phyloP scores from a whole-genome alignment of 345 rosid genomes.

The Arabidopsis suecica region DNA sequence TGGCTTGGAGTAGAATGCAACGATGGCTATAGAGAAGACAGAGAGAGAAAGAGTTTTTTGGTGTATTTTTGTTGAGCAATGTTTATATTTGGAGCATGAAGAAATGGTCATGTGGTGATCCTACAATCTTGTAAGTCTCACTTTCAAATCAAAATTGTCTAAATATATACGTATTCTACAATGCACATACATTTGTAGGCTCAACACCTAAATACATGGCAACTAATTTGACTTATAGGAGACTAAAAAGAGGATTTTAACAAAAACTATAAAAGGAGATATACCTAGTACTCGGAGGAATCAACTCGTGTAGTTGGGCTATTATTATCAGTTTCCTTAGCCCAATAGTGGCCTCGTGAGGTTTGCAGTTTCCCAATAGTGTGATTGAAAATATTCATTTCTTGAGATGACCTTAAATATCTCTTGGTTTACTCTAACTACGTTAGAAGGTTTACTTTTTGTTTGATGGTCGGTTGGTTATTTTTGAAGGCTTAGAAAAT shows the following conservation, averaged over 20 bases:
- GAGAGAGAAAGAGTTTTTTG: constrained; percentile 15
- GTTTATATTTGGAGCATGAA: constrained; percentile 46
- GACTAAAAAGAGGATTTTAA: background rate
- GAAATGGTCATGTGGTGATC: constrained; percentile 86
- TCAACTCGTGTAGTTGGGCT: constrained; percentile 20
- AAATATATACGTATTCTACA: constrained; percentile 30
- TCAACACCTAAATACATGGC: no score
- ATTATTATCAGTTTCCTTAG: background rate
- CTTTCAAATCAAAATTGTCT: constrained; percentile 34
- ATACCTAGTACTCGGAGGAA: background rate
- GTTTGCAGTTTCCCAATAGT: background rate
- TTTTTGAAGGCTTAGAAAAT: no score
- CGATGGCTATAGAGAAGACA: constrained; percentile 38
- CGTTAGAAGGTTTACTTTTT: background rate
- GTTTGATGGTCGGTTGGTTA: background rate
- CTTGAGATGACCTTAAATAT: background rate
- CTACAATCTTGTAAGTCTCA: constrained; percentile 49
- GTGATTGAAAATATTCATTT: background rate
- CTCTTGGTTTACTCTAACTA: background rate
- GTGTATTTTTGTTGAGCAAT: constrained; percentile 35
- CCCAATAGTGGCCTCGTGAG: background rate
- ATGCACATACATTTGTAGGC: constrained; percentile 12
- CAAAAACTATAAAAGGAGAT: no score
- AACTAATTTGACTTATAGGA: background rate
- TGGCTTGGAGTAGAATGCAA: constrained; percentile 14